Conservation (phyloP, 129 eudicot species). For the Chrysanthemum makinoi region DNA sequence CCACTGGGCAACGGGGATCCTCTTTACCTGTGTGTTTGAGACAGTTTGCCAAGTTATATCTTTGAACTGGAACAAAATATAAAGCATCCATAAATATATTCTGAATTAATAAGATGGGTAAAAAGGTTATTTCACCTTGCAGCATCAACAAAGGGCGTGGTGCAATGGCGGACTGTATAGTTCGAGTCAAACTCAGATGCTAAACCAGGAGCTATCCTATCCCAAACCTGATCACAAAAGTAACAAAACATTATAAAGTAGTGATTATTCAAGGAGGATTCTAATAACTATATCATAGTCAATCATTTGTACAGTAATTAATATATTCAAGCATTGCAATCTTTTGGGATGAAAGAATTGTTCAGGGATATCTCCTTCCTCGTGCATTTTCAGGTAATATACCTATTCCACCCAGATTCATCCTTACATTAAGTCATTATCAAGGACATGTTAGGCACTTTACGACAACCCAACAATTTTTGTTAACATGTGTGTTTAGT, state of each 20-base stretch:
- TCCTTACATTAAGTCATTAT: neutral
- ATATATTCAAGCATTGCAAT: neutral
- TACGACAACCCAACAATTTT: neutral
- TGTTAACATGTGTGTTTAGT: neutral
- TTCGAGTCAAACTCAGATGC: conserved; percentile 73
- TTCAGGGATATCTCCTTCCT: too few relatives aligned
- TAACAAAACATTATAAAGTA: neutral
- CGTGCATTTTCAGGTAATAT: neutral
- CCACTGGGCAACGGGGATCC: conserved; percentile 87
- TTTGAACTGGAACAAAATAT: conserved; percentile 6
- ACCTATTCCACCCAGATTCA: neutral
- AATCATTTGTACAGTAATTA: neutral
- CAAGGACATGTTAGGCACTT: neutral
- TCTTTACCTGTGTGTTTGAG: conserved; percentile 46
- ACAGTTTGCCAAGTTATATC: conserved; percentile 13
- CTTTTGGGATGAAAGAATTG: neutral
- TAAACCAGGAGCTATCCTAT: conserved; percentile 87
- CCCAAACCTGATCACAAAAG: conserved; percentile 73
- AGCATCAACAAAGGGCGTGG: conserved; percentile 84
- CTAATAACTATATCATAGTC: neutral
- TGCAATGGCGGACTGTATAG: conserved; percentile 74
- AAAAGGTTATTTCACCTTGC: conserved; percentile 50
- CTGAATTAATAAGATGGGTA: conserved; percentile 7
- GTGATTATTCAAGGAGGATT: neutral
- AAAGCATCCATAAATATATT: neutral